Evolutionary conservation across 345 rosid genomes (phyloP).

Genomic region (Sisymbrium altissimum): DNA sequence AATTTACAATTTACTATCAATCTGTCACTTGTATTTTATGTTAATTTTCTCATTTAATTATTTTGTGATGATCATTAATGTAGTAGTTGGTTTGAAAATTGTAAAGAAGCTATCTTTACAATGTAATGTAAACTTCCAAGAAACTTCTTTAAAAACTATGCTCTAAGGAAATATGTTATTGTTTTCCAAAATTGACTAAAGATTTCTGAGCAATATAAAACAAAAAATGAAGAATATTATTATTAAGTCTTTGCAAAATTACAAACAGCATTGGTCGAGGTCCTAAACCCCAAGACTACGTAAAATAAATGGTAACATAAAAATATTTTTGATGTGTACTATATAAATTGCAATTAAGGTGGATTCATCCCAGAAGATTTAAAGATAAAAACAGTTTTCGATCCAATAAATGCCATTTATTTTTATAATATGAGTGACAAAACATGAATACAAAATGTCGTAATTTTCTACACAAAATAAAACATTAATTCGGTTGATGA

Average conservation of each 20-base stretch:
- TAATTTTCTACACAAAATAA: neutral
- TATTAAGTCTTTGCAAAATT: neutral
- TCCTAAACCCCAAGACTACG: neutral
- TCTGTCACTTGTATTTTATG: too few species aligned
- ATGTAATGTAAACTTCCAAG: constrained; percentile 6
- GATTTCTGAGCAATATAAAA: neutral
- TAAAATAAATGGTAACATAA: neutral
- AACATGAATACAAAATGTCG: neutral
- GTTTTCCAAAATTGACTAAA: neutral
- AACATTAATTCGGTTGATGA: neutral
- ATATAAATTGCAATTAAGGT: neutral
- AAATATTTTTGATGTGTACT: neutral
- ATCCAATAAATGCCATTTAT: neutral
- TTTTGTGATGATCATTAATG: too few species aligned
- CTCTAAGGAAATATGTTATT: neutral
- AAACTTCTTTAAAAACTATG: constrained; percentile 23
- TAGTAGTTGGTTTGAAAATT: constrained; percentile 1
- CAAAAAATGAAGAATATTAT: neutral
- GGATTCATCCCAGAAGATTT: neutral
- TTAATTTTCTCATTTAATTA: too few species aligned
- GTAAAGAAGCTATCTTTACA: neutral
- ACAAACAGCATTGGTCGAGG: neutral
- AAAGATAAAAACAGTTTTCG: neutral
- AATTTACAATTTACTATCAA: too few species aligned
- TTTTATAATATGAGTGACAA: neutral